A percentile compares a stretch with the other conserved stretches of the same genome.
These are phyloP conservation scores for Gloeopeniophorella convolvens DNA, from an alignment of 768 basidiomycete species.

Conservation along the genomic window DNA sequence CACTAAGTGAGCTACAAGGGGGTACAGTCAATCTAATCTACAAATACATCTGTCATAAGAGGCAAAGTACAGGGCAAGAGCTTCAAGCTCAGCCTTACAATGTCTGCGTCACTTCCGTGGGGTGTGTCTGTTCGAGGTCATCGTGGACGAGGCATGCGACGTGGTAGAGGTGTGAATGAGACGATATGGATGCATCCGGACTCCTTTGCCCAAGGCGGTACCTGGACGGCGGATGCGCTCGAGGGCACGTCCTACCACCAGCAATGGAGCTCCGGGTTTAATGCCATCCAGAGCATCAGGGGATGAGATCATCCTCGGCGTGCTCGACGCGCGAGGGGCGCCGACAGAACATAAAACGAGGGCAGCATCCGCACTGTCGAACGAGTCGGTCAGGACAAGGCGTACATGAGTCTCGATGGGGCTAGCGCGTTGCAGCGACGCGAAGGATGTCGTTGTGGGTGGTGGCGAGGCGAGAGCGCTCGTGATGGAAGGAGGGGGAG, in stretches of 20 bases:
- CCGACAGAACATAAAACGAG: slow-evolving; percentile 37
- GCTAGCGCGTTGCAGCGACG: slow-evolving; percentile 5
- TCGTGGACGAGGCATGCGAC: background rate
- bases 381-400: slow-evolving; percentile 21
- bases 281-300: slow-evolving; percentile 16
- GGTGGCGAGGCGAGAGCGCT: slow-evolving; percentile 9
- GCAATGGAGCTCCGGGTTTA: slow-evolving; percentile 28
- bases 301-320: slow-evolving; percentile 15
- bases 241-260: slow-evolving; percentile 46
- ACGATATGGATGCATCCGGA: slow-evolving; percentile 53
- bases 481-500: slow-evolving; percentile 16
- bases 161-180: slow-evolving; percentile 25
- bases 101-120: slow-evolving; percentile 9
- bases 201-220: slow-evolving; percentile 37
- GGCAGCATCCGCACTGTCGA: slow-evolving; percentile 49
- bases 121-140: background rate
- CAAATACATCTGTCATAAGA: slow-evolving; percentile 8
- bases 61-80: slow-evolving; percentile 1
- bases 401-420: slow-evolving; percentile 13
- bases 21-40: slow-evolving; percentile 4
- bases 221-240: slow-evolving; percentile 40
- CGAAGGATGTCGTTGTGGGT: slow-evolving; percentile 3
- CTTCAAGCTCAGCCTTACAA: background rate
- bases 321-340: slow-evolving; percentile 21
- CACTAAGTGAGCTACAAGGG: background rate